These are phyloP conservation scores for Calycina herbarum DNA, from an alignment of 2,329 filamentous ascomycete genomes.

Conservation along the genomic window DNA sequence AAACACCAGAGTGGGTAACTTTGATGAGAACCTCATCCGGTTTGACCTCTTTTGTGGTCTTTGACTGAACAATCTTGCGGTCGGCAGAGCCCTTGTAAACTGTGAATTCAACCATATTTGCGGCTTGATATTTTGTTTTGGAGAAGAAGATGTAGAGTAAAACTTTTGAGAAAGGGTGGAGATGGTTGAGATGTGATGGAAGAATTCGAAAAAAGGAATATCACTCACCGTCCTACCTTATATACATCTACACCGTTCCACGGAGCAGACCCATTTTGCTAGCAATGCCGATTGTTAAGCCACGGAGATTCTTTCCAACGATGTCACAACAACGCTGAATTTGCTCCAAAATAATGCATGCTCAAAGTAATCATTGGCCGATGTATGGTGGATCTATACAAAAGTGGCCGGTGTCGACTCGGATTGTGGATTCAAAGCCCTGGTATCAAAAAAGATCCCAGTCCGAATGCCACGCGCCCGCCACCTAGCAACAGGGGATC, in stretches of 20 bases:
- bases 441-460: neutral
- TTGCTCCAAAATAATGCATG: constrained; percentile 9
- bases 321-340: neutral
- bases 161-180: neutral
- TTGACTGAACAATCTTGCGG: constrained; percentile 53
- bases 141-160: neutral
- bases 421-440: neutral
- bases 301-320: neutral
- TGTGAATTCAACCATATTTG: constrained; percentile 48
- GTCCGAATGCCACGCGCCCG: neutral
- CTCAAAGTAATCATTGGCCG: neutral
- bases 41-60: constrained; percentile 46
- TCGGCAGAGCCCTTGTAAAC: constrained; percentile 63
- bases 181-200: neutral
- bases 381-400: neutral
- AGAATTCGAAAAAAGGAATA: neutral
- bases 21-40: constrained; percentile 60
- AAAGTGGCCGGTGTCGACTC: neutral
- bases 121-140: constrained; percentile 7
- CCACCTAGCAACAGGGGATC: neutral
- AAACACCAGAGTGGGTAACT: constrained; percentile 67
- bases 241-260: neutral
- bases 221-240: neutral
- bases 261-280: neutral
- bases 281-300: constrained; percentile 9